These are phyloP conservation scores for Solanum hybrid DNA, from an alignment of 305 asterid species.

Conservation along the genomic window DNA sequence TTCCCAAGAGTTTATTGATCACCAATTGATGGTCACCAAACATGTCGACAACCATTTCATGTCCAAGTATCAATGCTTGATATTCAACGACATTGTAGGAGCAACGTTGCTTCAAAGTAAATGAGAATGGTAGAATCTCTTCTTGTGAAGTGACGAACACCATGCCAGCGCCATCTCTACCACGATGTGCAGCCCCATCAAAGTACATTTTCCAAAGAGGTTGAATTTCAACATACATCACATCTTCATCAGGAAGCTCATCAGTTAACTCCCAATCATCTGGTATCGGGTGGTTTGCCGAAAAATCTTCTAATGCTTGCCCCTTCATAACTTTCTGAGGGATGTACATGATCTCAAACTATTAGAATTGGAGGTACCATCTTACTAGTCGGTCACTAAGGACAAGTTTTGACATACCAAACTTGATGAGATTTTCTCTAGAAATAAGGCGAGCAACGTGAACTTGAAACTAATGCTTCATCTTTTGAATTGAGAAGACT, in stretches of 20 bases:
- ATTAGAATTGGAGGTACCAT: neutral
- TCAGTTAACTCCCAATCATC: neutral
- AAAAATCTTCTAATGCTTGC: too few relatives aligned
- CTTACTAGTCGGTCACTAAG: neutral
- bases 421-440: neutral
- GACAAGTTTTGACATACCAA: neutral
- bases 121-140: neutral
- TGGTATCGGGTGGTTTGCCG: neutral
- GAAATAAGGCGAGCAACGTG: neutral
- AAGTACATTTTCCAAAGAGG: neutral
- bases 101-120: too few relatives aligned
- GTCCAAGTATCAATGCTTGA: neutral
- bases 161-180: neutral
- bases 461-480: neutral
- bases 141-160: neutral
- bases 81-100: neutral
- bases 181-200: neutral
- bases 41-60: neutral
- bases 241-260: neutral
- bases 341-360: neutral
- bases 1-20: neutral
- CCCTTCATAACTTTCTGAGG: neutral
- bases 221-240: neutral
- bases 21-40: neutral
- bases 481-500: neutral